Evolutionary conservation across 2,329 filamentous ascomycete species (phyloP).

Genomic region (Aureobasidium namibiae): DNA sequence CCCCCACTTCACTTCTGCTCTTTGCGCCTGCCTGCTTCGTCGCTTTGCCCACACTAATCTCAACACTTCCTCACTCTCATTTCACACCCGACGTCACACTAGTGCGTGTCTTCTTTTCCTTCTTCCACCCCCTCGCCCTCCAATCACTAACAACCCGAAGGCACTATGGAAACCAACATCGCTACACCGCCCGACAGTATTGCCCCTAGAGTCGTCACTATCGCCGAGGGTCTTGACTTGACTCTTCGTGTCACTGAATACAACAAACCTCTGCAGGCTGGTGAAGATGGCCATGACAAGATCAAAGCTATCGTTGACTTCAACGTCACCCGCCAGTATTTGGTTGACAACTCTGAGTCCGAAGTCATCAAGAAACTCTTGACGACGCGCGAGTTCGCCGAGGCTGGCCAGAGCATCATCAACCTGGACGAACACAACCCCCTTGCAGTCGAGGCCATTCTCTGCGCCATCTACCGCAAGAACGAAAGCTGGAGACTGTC

Average conservation of each 20-base stretch:
- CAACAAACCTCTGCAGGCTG: neutral
- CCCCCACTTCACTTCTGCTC: neutral
- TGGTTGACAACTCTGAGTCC: neutral
- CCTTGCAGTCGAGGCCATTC: neutral
- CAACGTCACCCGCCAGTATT: constrained; percentile 13
- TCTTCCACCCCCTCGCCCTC: neutral
- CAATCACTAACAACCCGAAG: neutral
- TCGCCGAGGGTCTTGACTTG: constrained; percentile 14
- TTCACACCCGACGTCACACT: neutral
- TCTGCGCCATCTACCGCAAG: neutral
- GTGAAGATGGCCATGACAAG: neutral
- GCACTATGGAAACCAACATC: neutral
- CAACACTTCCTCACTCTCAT: neutral
- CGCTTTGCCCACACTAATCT: neutral
- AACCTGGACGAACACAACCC: neutral
- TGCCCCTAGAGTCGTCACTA: neutral
- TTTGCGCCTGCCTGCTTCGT: neutral
- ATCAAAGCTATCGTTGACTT: constrained; percentile 15
- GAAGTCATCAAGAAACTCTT: constrained; percentile 13
- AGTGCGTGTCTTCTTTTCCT: neutral
- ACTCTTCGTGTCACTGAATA: constrained; percentile 17
- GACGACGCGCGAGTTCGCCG: neutral
- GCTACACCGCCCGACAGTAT: neutral
- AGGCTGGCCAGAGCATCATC: neutral
- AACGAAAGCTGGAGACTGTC: neutral